phyloP scores from a whole-genome alignment of 2,329 filamentous ascomycete species.

The Ilyonectria destructans region DNA sequence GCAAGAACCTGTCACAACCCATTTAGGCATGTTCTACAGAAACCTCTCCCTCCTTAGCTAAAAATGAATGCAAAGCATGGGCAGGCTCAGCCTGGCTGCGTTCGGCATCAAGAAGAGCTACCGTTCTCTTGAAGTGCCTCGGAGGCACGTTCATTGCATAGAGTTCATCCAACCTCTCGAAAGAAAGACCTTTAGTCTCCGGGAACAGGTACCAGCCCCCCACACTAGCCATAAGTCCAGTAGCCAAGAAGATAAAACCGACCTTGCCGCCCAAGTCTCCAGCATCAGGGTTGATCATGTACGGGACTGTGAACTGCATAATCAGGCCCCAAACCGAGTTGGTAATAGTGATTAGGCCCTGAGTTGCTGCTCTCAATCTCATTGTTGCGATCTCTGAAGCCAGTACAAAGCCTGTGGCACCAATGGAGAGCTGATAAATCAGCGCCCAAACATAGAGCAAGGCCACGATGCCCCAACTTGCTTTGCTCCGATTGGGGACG shows the following conservation, averaged over 20 bases:
- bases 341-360: slow-evolving; percentile 51
- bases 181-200: slow-evolving; percentile 38
- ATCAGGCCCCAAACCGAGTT: slow-evolving; percentile 51
- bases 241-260: slow-evolving; percentile 47
- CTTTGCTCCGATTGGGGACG: slow-evolving; percentile 40
- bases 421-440: slow-evolving; percentile 56
- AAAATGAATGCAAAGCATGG: not conserved
- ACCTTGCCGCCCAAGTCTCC: slow-evolving; percentile 48
- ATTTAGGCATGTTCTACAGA: slow-evolving; percentile 5
- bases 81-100: slow-evolving; percentile 1
- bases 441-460: slow-evolving; percentile 54
- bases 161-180: slow-evolving; percentile 38
- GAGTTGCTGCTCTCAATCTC: slow-evolving; percentile 51
- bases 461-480: slow-evolving; percentile 49
- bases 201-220: slow-evolving; percentile 42
- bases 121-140: slow-evolving; percentile 36
- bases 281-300: slow-evolving; percentile 53
- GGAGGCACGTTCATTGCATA: slow-evolving; percentile 31
- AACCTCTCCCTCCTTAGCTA: slow-evolving; percentile 11
- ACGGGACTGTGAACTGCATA: slow-evolving; percentile 54
- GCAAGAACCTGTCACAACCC: not conserved
- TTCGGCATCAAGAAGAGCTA: not conserved
- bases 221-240: slow-evolving; percentile 32
- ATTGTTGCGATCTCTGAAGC: slow-evolving; percentile 55
- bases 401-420: slow-evolving; percentile 55